Percentiles rank a stretch among this genome's conserved stretches.
These are phyloP conservation scores for Lactarius deliciosus DNA, from an alignment of 768 basidiomycete species.

Conservation along the genomic window DNA sequence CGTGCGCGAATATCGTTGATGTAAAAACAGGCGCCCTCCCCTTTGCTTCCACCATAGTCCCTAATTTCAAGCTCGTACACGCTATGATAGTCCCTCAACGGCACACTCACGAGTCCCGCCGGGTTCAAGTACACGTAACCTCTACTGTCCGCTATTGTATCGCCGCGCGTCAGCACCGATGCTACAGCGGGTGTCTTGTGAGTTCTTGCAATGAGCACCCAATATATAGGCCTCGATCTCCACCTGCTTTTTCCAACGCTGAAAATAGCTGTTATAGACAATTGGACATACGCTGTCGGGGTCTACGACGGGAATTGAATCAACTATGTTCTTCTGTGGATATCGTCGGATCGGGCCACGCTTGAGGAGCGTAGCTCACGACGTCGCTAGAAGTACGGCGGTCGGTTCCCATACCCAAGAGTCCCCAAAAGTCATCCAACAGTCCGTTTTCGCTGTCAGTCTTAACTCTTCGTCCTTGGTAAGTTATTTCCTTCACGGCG, in stretches of 20 bases:
- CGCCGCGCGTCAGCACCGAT: background rate
- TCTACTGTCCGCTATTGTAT: background rate
- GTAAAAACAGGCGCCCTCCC: background rate
- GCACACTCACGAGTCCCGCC: background rate
- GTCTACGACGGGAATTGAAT: too few relatives aligned
- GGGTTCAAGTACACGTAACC: background rate
- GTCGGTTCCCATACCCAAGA: constrained; percentile 29
- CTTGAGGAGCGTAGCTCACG: constrained; percentile 48
- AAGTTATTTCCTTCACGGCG: constrained; percentile 35
- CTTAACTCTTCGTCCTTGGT: constrained; percentile 63
- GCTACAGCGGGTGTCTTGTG: background rate
- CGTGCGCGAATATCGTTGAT: background rate
- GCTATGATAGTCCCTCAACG: background rate
- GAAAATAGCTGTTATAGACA: constrained; percentile 67
- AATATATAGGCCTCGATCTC: constrained; percentile 34
- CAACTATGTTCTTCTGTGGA: constrained; percentile 34
- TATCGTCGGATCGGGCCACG: constrained; percentile 41
- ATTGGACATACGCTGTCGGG: constrained; percentile 62
- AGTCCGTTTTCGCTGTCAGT: constrained; percentile 76
- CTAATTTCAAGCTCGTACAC: background rate
- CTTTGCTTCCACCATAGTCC: background rate
- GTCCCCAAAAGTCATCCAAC: constrained; percentile 62
- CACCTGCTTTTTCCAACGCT: constrained; percentile 46
- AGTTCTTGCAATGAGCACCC: constrained; percentile 54
- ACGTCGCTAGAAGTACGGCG: constrained; percentile 60